These are phyloP conservation scores for Leccinellum albellum DNA, from an alignment of 768 basidiomycete species.

Conservation along the genomic window DNA sequence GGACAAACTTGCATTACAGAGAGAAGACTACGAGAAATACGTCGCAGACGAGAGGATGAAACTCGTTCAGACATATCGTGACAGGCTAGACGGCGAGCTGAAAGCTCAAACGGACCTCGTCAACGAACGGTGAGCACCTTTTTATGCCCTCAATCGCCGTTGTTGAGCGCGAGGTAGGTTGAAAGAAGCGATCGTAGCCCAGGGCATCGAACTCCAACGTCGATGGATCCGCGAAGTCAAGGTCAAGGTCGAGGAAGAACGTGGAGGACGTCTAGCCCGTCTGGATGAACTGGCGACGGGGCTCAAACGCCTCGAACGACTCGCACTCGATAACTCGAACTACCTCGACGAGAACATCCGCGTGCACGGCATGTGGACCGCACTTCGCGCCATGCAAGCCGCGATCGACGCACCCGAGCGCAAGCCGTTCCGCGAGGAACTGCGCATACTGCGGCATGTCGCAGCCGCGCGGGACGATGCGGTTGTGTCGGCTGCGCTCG, in stretches of 20 bases:
- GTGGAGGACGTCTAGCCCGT: conserved; percentile 91
- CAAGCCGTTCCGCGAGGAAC: not conserved
- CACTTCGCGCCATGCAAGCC: too few relatives aligned
- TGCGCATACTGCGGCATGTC: too few relatives aligned
- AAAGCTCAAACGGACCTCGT: conserved; percentile 87
- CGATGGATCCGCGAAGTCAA: conserved; percentile 97
- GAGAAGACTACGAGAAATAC: conserved; percentile 78
- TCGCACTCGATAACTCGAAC: conserved; percentile 85
- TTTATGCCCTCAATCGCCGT: not conserved
- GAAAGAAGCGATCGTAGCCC: conserved; percentile 91
- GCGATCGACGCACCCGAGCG: too few relatives aligned
- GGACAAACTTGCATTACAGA: conserved; percentile 80
- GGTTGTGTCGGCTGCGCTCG: not conserved
- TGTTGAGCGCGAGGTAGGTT: conserved; percentile 46
- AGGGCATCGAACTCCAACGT: conserved; percentile 95
- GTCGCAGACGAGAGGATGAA: conserved; percentile 74
- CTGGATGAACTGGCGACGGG: conserved; percentile 89
- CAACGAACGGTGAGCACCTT: conserved; percentile 73
- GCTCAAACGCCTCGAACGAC: conserved; percentile 85
- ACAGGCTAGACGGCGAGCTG: conserved; percentile 82
- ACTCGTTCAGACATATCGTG: conserved; percentile 75
- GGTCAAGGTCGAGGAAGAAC: too few relatives aligned
- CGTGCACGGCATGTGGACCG: too few relatives aligned
- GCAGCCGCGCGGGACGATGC: too few relatives aligned
- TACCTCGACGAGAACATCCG: conserved; percentile 56